A percentile compares a stretch with the other conserved stretches of the same genome.
phyloP scores from a whole-genome alignment of 2,329 filamentous ascomycete genomes.

The Oidium heveae region DNA sequence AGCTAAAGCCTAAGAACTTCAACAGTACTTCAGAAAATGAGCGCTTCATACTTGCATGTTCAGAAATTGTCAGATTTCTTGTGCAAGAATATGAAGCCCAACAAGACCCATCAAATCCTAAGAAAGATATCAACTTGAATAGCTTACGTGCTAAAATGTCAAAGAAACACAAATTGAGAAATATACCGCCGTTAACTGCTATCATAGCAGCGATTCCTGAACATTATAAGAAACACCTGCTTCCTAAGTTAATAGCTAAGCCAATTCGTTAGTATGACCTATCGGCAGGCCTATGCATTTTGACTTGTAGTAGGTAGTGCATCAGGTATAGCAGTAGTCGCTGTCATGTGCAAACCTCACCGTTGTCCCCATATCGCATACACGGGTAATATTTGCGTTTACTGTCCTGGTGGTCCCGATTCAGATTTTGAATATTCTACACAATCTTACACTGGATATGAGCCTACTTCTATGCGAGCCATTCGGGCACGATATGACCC shows the following conservation, averaged over 20 bases:
- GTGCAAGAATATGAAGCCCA: constrained; percentile 83
- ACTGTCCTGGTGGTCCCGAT: constrained; percentile 90
- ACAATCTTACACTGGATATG: constrained; percentile 95
- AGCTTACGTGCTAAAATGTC: constrained; percentile 61
- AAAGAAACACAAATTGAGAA: constrained; percentile 76
- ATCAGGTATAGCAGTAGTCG: constrained; percentile 90
- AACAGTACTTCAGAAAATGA: constrained; percentile 83
- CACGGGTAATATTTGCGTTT: constrained; percentile 96
- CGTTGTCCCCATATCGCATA: constrained; percentile 94
- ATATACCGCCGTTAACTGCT: constrained; percentile 74
- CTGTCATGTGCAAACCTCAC: constrained; percentile 98
- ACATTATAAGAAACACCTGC: constrained; percentile 97
- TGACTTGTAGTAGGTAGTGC: constrained; percentile 41
- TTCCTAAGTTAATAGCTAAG: constrained; percentile 90
- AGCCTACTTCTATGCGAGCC: constrained; percentile 93
- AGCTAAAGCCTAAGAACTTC: constrained; percentile 35
- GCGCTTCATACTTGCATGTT: constrained; percentile 78
- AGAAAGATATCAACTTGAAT: constrained; percentile 84
- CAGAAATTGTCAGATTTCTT: constrained; percentile 77
- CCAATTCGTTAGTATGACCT: constrained; percentile 46
- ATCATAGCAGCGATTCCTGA: constrained; percentile 98
- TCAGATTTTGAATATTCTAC: constrained; percentile 99
- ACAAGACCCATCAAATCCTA: constrained; percentile 44
- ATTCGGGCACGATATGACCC: constrained; percentile 94
- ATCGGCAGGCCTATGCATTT: neutral